Conservation (phyloP, 2,329 filamentous ascomycete species). For the Monascus ruber region DNA sequence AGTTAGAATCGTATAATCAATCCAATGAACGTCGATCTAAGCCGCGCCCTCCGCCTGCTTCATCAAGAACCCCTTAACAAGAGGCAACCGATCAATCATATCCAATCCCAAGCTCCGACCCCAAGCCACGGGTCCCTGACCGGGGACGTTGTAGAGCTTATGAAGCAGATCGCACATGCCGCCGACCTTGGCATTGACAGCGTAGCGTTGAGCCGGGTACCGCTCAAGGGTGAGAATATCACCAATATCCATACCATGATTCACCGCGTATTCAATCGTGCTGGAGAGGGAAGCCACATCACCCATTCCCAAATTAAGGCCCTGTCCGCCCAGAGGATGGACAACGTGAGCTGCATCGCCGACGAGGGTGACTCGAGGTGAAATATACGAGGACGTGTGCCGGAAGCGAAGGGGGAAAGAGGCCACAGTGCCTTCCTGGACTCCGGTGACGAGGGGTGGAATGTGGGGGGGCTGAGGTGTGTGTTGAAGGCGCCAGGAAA, state of each 20-base stretch:
- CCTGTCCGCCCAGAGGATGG: constrained; percentile 88
- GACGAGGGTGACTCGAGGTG: constrained; percentile 79
- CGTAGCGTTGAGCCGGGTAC: constrained; percentile 73
- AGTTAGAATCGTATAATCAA: constrained; percentile 2
- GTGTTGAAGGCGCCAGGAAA: constrained; percentile 71
- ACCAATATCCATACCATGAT: constrained; percentile 80
- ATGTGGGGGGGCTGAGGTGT: constrained; percentile 46
- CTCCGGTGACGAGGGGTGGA: constrained; percentile 55
- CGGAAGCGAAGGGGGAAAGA: constrained; percentile 85
- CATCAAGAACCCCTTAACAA: constrained; percentile 82
- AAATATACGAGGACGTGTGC: constrained; percentile 88
- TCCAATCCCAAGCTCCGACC: constrained; percentile 65
- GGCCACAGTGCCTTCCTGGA: constrained; percentile 71
- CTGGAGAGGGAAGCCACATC: constrained; percentile 71
- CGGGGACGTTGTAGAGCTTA: constrained; percentile 70
- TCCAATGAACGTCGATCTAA: not conserved
- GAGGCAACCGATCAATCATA: constrained; percentile 61
- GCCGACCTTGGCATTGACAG: constrained; percentile 69
- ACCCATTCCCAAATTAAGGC: constrained; percentile 82
- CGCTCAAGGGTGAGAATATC: constrained; percentile 64
- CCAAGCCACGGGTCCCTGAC: constrained; percentile 66
- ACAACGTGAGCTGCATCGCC: constrained; percentile 93
- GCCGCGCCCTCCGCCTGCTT: constrained; percentile 40
- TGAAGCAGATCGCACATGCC: constrained; percentile 77
- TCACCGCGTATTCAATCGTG: constrained; percentile 64